These are phyloP conservation scores for Citrus mangshanensis DNA, from an alignment of 345 rosid species.

Conservation along the genomic window DNA sequence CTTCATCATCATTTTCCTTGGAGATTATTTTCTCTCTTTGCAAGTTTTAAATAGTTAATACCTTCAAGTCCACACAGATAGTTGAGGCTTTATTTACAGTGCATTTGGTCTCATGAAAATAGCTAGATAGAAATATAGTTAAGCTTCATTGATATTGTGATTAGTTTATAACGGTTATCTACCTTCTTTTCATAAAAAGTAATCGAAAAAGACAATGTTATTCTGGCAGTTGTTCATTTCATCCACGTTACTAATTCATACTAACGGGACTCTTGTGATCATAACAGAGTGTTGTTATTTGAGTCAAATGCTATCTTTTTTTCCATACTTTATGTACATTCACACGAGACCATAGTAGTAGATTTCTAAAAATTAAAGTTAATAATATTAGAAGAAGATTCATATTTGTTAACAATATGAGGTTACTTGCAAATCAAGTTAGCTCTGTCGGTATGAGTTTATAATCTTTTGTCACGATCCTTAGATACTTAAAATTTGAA, in stretches of 20 bases:
- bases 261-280: neutral
- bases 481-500: too few relatives aligned
- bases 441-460: too few relatives aligned
- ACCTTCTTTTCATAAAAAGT: neutral
- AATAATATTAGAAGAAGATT: too few relatives aligned
- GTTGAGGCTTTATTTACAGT: neutral
- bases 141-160: neutral
- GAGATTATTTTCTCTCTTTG: neutral
- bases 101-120: neutral
- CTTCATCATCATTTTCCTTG: slow-evolving; percentile 11
- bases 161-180: neutral
- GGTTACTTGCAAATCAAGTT: too few relatives aligned
- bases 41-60: too few relatives aligned
- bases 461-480: neutral
- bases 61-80: neutral
- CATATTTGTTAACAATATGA: too few relatives aligned
- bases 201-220: too few relatives aligned
- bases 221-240: neutral
- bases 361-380: too few relatives aligned
- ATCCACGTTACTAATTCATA: neutral
- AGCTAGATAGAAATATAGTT: neutral
- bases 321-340: too few relatives aligned
- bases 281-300: neutral
- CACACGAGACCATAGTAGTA: too few relatives aligned
- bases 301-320: too few relatives aligned